phyloP scores from a whole-genome alignment of 352 stramenopile species.

The Peronospora belbahrii region DNA sequence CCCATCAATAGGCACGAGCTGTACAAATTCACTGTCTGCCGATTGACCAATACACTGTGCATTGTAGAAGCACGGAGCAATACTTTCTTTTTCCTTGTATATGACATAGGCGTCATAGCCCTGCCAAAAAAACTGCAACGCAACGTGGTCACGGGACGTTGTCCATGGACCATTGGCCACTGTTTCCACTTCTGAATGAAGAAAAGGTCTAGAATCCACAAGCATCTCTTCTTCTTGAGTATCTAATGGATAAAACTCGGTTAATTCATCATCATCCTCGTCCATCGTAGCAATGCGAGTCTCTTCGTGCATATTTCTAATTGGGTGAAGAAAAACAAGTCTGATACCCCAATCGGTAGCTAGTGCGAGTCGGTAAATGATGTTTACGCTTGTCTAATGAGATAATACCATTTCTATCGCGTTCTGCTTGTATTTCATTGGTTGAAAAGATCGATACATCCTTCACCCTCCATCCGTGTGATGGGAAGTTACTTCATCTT shows the following conservation, averaged over 20 bases:
- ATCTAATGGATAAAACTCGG: conserved; percentile 26
- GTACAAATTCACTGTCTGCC: conserved; percentile 43
- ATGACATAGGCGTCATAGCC: conserved; percentile 54
- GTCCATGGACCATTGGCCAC: conserved; percentile 17
- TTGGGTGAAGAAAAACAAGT: no score
- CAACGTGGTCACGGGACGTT: conserved; percentile 43
- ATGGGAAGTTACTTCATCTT: neutral
- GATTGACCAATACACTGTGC: conserved; percentile 29
- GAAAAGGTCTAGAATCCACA: neutral
- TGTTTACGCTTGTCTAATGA: no score
- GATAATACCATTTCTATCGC: no score
- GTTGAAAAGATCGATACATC: neutral
- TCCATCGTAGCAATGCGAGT: no score
- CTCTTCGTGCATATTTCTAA: conserved; percentile 4
- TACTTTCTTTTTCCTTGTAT: conserved; percentile 39
- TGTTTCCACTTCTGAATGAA: conserved; percentile 11
- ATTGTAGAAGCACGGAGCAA: conserved; percentile 53
- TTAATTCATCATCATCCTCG: conserved; percentile 19
- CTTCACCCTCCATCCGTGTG: neutral
- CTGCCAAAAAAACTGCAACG: conserved; percentile 64
- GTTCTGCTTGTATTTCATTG: conserved; percentile 1
- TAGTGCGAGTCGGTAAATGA: conserved; percentile 19
- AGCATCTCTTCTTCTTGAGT: neutral
- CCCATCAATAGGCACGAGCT: conserved; percentile 45
- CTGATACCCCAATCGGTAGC: no score